phyloP scores from a whole-genome alignment of 352 stramenopile genomes.

The Globisporangium cystogenes region DNA sequence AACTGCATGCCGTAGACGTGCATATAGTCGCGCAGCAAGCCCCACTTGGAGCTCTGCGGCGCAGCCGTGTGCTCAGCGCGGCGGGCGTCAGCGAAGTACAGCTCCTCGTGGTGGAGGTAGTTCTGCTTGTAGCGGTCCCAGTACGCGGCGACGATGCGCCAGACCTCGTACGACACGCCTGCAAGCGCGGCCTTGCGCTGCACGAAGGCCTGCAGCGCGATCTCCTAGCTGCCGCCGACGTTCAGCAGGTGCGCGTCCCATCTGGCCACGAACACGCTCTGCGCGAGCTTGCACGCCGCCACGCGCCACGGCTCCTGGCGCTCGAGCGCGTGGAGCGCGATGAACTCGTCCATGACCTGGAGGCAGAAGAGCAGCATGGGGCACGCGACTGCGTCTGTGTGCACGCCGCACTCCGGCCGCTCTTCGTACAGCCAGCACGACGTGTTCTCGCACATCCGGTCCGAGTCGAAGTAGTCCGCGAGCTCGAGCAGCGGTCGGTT shows the following conservation, averaged over 20 bases:
- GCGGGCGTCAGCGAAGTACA: conserved; percentile 38
- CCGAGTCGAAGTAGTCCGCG: conserved; percentile 60
- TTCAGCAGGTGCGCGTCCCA: conserved; percentile 40
- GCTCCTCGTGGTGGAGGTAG: conserved; percentile 58
- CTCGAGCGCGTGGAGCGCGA: conserved; percentile 30
- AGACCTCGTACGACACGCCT: conserved; percentile 53
- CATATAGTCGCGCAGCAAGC: conserved; percentile 22
- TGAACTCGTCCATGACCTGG: conserved; percentile 70
- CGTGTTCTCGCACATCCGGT: conserved; percentile 56
- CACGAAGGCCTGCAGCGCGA: conserved; percentile 33
- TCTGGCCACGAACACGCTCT: conserved; percentile 42
- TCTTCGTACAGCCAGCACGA: conserved; percentile 52
- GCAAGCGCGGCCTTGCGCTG: conserved; percentile 20
- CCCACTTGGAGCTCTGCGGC: conserved; percentile 23
- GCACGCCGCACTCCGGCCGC: conserved; percentile 33
- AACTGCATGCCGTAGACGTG: conserved; percentile 54
- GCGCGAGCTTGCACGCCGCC: conserved; percentile 42
- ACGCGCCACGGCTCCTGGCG: conserved; percentile 32
- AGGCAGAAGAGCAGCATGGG: conserved; percentile 75
- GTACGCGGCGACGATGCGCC: conserved; percentile 48
- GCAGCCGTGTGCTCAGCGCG: background rate
- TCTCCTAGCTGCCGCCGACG: conserved; percentile 6
- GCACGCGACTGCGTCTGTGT: conserved; percentile 23
- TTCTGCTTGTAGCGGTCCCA: conserved; percentile 58
- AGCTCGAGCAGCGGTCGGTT: conserved; percentile 22